Evolutionary conservation across 163 green algal species (phyloP), one percentile per base, ranked within the genome.

Genomic region (Scenedesmus sp.): DNA sequence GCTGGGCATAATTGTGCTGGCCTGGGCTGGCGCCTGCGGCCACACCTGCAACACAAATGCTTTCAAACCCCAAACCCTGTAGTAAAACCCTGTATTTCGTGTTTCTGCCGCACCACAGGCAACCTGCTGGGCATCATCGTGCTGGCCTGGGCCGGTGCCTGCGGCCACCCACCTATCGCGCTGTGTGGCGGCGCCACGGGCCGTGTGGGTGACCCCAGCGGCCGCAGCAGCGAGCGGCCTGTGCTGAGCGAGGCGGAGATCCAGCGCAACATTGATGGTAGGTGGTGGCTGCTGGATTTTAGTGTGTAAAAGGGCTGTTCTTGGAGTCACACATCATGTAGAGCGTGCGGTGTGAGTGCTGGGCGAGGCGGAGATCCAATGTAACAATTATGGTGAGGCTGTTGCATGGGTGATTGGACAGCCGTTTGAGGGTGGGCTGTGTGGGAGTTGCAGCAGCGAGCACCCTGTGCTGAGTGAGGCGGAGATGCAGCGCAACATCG

Each of bases 71-170:
- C n/a, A n/a, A n/a, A n/a, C n/a, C n/a, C n/a, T n/a, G n/a, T n/a
- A n/a, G n/a, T n/a, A n/a, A n/a, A n/a, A n/a, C n/a, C n/a, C n/a
- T n/a, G n/a, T n/a, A n/a, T n/a, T n/a, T n/a, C n/a, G n/a, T n/a
- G n/a, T n/a, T n/a, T n/a, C n/a, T n/a, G n/a, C n/a, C n/a, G n/a
- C n/a, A n/a, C n/a, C 97, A 55, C 64, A 90, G 98, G 98, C 55
- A 99, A 99, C 96, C 95, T 99, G 66, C 96, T 99, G 56, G 98
- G 98, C 79, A 99, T 99, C 95, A 96, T 99, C 20, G 98, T 99
- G 79, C 96, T 99, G 55, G 93, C 96, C 0, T 99, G 98, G 98
- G 99, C 99, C 93, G 97, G 98, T 91, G 92, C 96, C 52, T 98
- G 96, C 92, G 98, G 98, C 16, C 98, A 99, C 95, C 86, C 86